Evolutionary conservation across 2,329 filamentous ascomycete species (phyloP), one percentile per base, ranked within the genome.

Genomic region (Apiospora arundinis): DNA sequence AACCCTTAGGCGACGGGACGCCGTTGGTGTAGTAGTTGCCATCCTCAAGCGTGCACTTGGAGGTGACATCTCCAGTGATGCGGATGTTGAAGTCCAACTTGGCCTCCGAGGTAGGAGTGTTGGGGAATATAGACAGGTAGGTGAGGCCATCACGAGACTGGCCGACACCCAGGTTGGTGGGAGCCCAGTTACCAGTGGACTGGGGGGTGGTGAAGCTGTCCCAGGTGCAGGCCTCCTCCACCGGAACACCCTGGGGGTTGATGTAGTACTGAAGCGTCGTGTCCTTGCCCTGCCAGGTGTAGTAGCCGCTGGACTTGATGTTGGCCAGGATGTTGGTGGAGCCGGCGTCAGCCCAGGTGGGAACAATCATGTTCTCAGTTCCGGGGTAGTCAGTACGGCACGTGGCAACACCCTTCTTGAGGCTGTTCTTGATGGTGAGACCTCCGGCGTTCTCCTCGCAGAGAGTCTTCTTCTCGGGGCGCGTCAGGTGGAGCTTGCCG

Each of bases 301-400:
- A 98, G 86, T 95, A 97, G 68, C 84, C 86, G 67, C 81, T 80
- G 72, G 91, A 90, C 75, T 92, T 84, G 66, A 95, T 93, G 86
- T 94, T 95, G 80, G 93, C 94, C 32, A 69, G 46, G 46, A 86
- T 83, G 73, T 90, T 84, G 37, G 83, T 87, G 67, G 83, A 78
- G 72, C 93, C 93, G 69, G 92, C 83, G 6, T 82, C 75, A 60
- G 92, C 87, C 71, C 90, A 83, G 66, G 95, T 84, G 65, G 95
- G 93, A 72, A 98, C 88, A 70, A 93, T 93, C 91, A 97, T 95
- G 77, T 87, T 87, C 85, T 99, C 96, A 72, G 91, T 95, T 79
- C 95, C 95, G 73, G 96, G 96, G 84, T 99, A 99, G 82, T 98
- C 95, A 75, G 96, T 98, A 82, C 94, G 94, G 90, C 96, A 99